phyloP scores from a whole-genome alignment of 2,329 filamentous ascomycete genomes.

The Fusarium sp. region DNA sequence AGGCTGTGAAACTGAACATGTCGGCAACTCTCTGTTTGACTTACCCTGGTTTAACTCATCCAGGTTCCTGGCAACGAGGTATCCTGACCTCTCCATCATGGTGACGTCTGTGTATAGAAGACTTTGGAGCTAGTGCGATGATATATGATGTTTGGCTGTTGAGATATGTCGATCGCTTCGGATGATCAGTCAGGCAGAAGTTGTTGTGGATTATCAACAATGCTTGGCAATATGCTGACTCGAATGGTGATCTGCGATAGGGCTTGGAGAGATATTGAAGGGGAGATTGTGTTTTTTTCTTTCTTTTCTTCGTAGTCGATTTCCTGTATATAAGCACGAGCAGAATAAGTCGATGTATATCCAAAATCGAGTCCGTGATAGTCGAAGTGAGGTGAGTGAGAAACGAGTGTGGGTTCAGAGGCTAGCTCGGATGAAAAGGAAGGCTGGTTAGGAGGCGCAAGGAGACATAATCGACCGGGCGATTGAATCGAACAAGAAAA shows the following conservation, averaged over 20 bases:
- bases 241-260: constrained; percentile 19
- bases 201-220: constrained; percentile 18
- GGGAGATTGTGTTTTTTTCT: background rate
- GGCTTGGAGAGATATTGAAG: constrained; percentile 1
- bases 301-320: background rate
- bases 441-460: constrained; percentile 45
- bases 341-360: background rate
- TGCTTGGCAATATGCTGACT: constrained; percentile 24
- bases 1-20: background rate
- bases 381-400: constrained; percentile 34
- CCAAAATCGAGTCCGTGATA: constrained; percentile 13
- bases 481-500: constrained; percentile 34
- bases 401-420: constrained; percentile 58
- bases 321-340: constrained; percentile 1
- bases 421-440: constrained; percentile 55
- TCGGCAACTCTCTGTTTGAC: constrained; percentile 6
- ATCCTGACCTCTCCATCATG: constrained; percentile 40
- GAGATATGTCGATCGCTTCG: constrained; percentile 38
- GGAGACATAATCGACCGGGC: constrained; percentile 50
- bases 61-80: constrained; percentile 43
- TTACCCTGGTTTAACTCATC: constrained; percentile 46
- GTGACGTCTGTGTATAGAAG: background rate
- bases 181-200: constrained; percentile 33
- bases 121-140: constrained; percentile 2
- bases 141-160: constrained; percentile 16